These are phyloP conservation scores for Cylindrodendrum hubeiense DNA, from an alignment of 2,329 filamentous ascomycete species.

Conservation along the genomic window DNA sequence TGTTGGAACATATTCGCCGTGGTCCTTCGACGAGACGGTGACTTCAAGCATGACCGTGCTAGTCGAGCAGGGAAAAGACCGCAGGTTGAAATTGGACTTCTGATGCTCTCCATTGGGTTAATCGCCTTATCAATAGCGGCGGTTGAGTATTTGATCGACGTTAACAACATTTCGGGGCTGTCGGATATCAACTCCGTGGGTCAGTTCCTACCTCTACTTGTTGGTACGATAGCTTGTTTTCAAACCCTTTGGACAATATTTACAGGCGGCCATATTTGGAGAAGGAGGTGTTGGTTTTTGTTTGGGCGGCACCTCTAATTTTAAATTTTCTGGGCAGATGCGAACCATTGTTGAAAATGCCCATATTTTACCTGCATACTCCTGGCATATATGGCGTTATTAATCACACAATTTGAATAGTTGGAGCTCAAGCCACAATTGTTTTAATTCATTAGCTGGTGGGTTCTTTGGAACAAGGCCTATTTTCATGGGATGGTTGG, in stretches of 20 bases:
- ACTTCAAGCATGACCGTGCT: not conserved
- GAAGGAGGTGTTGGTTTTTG: not conserved
- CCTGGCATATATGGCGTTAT: not conserved
- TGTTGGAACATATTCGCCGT: not conserved
- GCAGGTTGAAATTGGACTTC: not conserved
- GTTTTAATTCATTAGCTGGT: too few species aligned
- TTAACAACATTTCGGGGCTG: not conserved
- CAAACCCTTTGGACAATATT: not conserved
- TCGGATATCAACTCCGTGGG: not conserved
- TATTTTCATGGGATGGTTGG: too few species aligned
- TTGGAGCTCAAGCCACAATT: too few species aligned
- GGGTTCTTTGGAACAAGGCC: too few species aligned
- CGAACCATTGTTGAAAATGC: not conserved
- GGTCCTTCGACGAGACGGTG: not conserved
- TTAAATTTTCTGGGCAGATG: not conserved
- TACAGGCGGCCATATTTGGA: not conserved
- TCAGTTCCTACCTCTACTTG: not conserved
- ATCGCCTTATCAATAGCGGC: not conserved
- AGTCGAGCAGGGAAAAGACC: not conserved
- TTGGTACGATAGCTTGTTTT: not conserved
- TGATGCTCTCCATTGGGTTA: not conserved
- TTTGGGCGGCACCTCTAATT: not conserved
- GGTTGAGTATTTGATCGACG: not conserved
- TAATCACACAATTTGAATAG: too few species aligned
- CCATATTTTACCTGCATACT: not conserved